Base-by-base conservation (phyloP, 2,329 filamentous ascomycete species). In the Alternaria triticina region DNA sequence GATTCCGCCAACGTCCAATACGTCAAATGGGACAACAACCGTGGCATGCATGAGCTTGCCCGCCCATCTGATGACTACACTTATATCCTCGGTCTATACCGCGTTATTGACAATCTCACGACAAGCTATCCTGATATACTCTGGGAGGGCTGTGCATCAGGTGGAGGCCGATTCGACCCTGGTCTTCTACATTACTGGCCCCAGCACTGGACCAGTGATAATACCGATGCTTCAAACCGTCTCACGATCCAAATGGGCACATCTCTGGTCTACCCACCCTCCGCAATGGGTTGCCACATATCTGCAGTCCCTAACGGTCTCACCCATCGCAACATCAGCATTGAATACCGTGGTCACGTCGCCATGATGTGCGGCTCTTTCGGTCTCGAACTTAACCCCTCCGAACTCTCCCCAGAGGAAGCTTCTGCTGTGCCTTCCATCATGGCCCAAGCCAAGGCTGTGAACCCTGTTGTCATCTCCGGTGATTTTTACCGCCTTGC, bases 311-410 rank as follows among this genome's bases (percentile, higher is more conserved):
- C 88, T 1, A 90, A 90, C 66, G 83, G 85, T 0, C 77, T 87
- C 33, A 89, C 87, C 0, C 76, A 81, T 0, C 86, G 88, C 20
- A 86, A 83, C 1, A 85, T 85, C 2, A 84, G 88, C 0, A 82
- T 90, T 12, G 75, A 77, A 1, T 90, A 90, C 80, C 87, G 89
- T 33, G 87, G 86, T 0, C 88, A 90, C 59, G 88, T 90, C 0
- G 89, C 89, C 6, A 87, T 90, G 81, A 90, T 90, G 88, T 89
- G 89, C 59, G 88, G 88, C 2, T 89, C 87, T 0, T 90, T 90
- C 67, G 89, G 89, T 0, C 83, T 90, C 11, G 88, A 91, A 72
- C 82, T 91, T 8, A 83, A 90, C 70, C 89, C 88, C 0, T 79
- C 78, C 0, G 81, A 85, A 8, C 83, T 89, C 6, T 76, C 77